Conservation (phyloP, 176 grass and related monocot genomes). For the Triticum turgidum region DNA sequence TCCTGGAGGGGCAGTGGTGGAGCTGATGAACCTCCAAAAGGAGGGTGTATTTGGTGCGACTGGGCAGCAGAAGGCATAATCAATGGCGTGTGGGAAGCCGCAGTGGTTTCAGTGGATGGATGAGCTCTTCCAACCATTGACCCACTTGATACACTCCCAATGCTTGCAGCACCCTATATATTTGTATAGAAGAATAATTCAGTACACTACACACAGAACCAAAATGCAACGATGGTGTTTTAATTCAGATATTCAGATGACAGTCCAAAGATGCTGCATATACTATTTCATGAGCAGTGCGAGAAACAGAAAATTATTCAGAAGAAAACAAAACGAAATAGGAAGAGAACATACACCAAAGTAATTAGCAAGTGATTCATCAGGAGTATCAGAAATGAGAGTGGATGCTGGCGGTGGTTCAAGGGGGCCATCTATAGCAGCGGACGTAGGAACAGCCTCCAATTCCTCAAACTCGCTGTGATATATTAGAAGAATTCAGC, state of each 20-base stretch:
- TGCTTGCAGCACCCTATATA: constrained; percentile 52
- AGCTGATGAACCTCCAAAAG: constrained; percentile 47
- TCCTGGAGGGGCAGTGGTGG: constrained; percentile 38
- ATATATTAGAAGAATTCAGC: constrained; percentile 14
- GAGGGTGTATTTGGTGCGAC: constrained; percentile 41
- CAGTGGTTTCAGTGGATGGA: constrained; percentile 24
- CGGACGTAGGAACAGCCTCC: constrained; percentile 71
- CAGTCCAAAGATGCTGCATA: not conserved
- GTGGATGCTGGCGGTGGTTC: constrained; percentile 47
- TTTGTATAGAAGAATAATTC: constrained; percentile 16
- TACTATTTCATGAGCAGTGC: not conserved
- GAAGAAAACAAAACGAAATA: not conserved
- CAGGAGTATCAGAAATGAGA: constrained; percentile 46
- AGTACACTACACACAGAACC: constrained; percentile 1
- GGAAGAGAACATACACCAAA: constrained; percentile 48
- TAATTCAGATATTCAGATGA: constrained; percentile 4
- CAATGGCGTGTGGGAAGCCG: constrained; percentile 37
- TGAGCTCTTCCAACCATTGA: constrained; percentile 40
- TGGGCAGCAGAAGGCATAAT: constrained; percentile 30
- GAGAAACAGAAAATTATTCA: not conserved
- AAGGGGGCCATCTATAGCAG: constrained; percentile 75
- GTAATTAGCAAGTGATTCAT: constrained; percentile 63
- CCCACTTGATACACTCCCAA: constrained; percentile 44
- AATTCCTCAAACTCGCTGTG: constrained; percentile 80
- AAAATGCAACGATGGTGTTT: not conserved